Base-by-base conservation (phyloP, 495 filamentous ascomycete genomes). In the Terfezia claveryi region DNA sequence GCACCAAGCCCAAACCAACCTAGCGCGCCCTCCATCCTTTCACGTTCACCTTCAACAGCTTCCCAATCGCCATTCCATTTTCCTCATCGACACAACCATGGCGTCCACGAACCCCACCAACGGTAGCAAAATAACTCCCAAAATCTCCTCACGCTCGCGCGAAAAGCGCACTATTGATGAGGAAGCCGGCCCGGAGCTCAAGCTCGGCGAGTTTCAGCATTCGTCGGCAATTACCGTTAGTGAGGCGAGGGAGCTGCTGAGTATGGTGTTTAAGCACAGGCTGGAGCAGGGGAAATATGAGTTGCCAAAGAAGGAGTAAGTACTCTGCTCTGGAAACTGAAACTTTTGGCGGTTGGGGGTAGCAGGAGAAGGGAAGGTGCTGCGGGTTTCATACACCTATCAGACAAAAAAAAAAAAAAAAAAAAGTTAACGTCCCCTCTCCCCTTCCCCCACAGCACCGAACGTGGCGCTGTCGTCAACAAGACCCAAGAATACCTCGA, bases 401-500 rank as follows among this genome's bases (percentile, higher is more conserved):
- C n/a, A 20, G 27, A 7, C 1, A 32, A 7, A 32, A 32, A 5
- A 32, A 1, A 32, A 32, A 5, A 0, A 5, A 4, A 32, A 32
- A 32, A 7, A 32, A 32, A 32, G 27, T 32, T 32, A 32, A 14
- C 41, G 10, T 44, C 38, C 38, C 17, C 41, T 46, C 41, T 8
- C 4, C 8, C 8, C 41, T 9, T 8, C 41, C 41, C 41, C 12
- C 4, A 14, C 41, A 46, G 41, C 17, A 14, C 41, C 17, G 41
- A 46, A 20, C 41, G 41, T 9, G 32, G 55, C 59, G 70, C 74
- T 59, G 74, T 80, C 67, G 76, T 95, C 58, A 78, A 74, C 50
- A 88, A 92, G 64, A 96, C 89, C 1, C 72, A 83, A 52, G 82
- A 89, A 58, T 96, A 96, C 68, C 76, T 96, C 1, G 86, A 94